Base-by-base conservation (phyloP, 129 eudicot species). In the Apium graveolens region DNA sequence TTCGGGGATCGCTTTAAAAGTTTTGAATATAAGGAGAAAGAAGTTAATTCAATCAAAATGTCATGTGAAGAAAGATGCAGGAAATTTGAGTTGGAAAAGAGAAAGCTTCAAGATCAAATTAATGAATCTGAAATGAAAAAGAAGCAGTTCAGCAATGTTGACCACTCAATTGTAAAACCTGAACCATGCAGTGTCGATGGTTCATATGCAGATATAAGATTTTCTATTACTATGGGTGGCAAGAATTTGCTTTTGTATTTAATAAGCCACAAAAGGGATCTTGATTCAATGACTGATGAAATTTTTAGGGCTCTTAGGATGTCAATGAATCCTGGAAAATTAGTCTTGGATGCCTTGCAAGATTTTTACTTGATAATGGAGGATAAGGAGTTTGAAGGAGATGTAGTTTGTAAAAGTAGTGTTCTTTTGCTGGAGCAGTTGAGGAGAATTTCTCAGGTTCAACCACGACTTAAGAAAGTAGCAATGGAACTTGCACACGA, bases 291-390 rank as follows among this genome's bases (percentile, higher is more conserved):
- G 79, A 41, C 69, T 27, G 81, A 63, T 26, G 85, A 87, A 75
- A 71, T 81, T 76, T 32, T 7, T 32, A 55, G 27, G 42, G 88
- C 77, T 42, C 88, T 87, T 78, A 29, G n/a, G 10, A 49, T 76
- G 32, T 84, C 84, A 17, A 13, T 49, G 20, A 69, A 84, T 72
- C 87, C 90, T 31, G 87, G 84, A 38, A 81, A 76, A 63, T 66
- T 84, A 32, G 88, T 87, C 14, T 66, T 81, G 9, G 88, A 87
- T 79, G 88, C 86, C 43, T 70, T 84, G 32, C 42, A 76, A 74
- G 86, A 78, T 55, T 79, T 84, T 72, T 81, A 60, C 43, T 18
- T 43, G n/a, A 43, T 4, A 38, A 26, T 24, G 18, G 76, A 38
- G 37, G 38, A 73, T 73, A 73, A 41, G 53, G 57, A 73, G 34